Conservation (phyloP, 2,329 filamentous ascomycete genomes). For the Ascochyta rabiei region DNA sequence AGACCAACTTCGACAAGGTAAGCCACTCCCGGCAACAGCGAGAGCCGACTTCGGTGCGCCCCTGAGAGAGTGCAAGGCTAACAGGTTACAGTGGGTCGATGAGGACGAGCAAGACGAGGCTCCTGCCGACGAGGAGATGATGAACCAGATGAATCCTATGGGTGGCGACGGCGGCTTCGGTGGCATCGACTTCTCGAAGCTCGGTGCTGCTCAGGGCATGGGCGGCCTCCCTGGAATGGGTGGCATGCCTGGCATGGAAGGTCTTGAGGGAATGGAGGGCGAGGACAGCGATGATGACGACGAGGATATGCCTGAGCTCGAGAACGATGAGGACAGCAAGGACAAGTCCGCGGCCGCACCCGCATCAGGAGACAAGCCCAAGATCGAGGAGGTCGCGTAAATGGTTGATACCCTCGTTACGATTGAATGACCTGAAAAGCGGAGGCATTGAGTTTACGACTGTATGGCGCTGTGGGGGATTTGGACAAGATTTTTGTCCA, state of each 20-base stretch:
- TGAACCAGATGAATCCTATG: slow-evolving; percentile 61
- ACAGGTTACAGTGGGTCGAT: slow-evolving; percentile 75
- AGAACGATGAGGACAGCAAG: slow-evolving; percentile 44
- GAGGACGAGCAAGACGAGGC: slow-evolving; percentile 97
- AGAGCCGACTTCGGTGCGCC: background rate
- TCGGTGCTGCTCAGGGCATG: slow-evolving; percentile 56
- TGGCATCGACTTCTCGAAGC: slow-evolving; percentile 93
- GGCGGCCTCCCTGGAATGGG: slow-evolving; percentile 40
- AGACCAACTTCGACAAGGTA: slow-evolving; percentile 98
- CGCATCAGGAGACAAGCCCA: slow-evolving; percentile 45
- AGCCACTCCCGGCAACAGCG: slow-evolving; percentile 25
- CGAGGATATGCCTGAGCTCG: slow-evolving; percentile 78
- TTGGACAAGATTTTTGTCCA: background rate
- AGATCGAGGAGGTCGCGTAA: slow-evolving; percentile 56
- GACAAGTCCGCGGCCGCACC: slow-evolving; percentile 32
- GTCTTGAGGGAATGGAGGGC: slow-evolving; percentile 28
- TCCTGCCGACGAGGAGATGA: slow-evolving; percentile 81
- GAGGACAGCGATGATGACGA: slow-evolving; percentile 62
- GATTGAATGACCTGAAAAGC: slow-evolving; percentile 18
- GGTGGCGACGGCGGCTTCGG: slow-evolving; percentile 72
- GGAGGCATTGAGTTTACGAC: slow-evolving; percentile 9
- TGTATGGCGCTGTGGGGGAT: slow-evolving; percentile 8
- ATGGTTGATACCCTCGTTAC: slow-evolving; percentile 18
- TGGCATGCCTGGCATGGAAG: slow-evolving; percentile 30
- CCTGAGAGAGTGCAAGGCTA: slow-evolving; percentile 19